Evolutionary conservation across 2,329 filamentous ascomycete species (phyloP), one percentile per base, ranked within the genome.

Genomic region (Microcera coccophila): DNA sequence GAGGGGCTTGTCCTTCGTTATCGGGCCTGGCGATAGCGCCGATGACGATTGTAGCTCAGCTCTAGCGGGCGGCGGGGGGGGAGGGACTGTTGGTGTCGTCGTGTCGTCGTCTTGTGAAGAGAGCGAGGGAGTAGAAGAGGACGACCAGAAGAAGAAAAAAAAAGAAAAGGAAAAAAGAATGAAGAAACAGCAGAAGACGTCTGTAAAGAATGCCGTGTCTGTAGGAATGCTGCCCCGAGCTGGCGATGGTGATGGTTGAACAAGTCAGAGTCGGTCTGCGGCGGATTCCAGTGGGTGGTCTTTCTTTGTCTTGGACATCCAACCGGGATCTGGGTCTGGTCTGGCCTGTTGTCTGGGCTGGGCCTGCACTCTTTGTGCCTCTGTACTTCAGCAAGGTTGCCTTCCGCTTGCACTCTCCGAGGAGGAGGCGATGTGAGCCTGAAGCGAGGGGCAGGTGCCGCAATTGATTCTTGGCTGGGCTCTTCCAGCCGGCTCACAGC

Each of bases 1-100:
- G 43, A 42, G 38, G 57, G 54, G 55, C 55, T 47, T 49, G 37
- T 56, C 40, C 44, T 52, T 56, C 46, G 53, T 55, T 58, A 53
- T 58, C 55, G 49, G 53, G 22, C 17, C 45, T 45, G 52, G 53
- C 53, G 55, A 58, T 56, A 58, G 55, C 53, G 52, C 55, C 49
- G 44, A 58, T 52, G 55, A 54, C 50, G 53, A 55, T 50, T 26
- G 38, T 33, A 34, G 35, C 54, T 53, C 37, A 47, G 49, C 45
- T 53, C 42, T 53, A 53, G 55, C 49, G 50, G 47, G 48, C 42
- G 46, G 33, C 50, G 48, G 47, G 47, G 47, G 45, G 43, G 42
- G 38, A 24, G 37, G 7, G 22, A 12, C 22, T 26, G 22, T 12
- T 26, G 22, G 22, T n/a, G n/a, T n/a, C n/a, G n/a, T n/a, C n/a